These are phyloP conservation scores for Dichotomopilus funicola DNA, from an alignment of 2,329 filamentous ascomycete genomes.

Conservation along the genomic window DNA sequence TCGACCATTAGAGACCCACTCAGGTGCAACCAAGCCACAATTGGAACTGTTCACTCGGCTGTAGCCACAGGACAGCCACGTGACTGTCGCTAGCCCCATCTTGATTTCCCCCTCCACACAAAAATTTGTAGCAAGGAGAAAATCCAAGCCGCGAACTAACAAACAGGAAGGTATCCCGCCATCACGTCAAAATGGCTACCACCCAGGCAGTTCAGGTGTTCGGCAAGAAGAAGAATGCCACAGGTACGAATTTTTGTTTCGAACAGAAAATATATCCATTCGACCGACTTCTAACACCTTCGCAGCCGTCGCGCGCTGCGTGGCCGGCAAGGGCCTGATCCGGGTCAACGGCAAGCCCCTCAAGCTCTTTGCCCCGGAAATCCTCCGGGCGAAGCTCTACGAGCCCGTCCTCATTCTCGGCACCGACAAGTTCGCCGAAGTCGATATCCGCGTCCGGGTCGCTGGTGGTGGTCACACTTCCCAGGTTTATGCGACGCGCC, in stretches of 20 bases:
- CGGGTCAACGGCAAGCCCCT: constrained; percentile 99
- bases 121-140: constrained; percentile 22
- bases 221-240: constrained; percentile 95
- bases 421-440: constrained; percentile 66
- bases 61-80: constrained; percentile 17
- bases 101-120: constrained; percentile 26
- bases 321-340: constrained; percentile 62
- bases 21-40: constrained; percentile 4
- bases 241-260: constrained; percentile 47
- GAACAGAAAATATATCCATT: constrained; percentile 4
- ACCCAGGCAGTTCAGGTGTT: constrained; percentile 89
- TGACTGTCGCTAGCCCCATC: constrained; percentile 26
- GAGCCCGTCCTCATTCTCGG: constrained; percentile 96
- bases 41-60: constrained; percentile 10
- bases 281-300: constrained; percentile 13
- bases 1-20: neutral
- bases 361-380: constrained; percentile 87
- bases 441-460: constrained; percentile 97
- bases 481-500: constrained; percentile 85
- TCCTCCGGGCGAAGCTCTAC: constrained; percentile 99
- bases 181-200: constrained; percentile 60
- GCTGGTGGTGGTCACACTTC: constrained; percentile 95
- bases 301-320: constrained; percentile 26
- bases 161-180: constrained; percentile 25
- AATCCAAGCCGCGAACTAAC: constrained; percentile 24